phyloP scores from a whole-genome alignment of 257 asterid genomes.

The Penstemon eatonii region DNA sequence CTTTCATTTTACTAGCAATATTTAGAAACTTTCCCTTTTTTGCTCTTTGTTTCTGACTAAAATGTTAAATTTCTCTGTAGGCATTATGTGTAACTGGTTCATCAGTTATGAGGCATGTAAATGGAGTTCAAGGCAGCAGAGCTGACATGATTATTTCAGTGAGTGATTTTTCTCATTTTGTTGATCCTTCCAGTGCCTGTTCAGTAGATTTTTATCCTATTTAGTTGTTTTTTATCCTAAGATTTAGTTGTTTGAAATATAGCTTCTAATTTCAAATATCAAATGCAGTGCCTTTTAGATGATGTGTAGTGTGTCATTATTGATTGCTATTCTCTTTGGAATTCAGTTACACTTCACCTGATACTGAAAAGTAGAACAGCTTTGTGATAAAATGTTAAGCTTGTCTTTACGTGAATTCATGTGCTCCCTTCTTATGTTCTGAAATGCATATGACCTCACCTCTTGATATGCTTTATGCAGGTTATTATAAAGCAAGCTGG shows the following conservation, averaged over 20 bases:
- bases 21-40: background rate
- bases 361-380: background rate
- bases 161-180: conserved; percentile 40
- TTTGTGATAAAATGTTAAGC: too few species aligned
- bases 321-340: conserved; percentile 6
- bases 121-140: conserved; percentile 81
- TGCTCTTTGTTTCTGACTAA: background rate
- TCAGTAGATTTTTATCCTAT: conserved; percentile 21
- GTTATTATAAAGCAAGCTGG: conserved; percentile 94
- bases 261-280: conserved; percentile 2
- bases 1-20: conserved; percentile 8
- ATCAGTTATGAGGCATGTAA: conserved; percentile 59
- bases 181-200: conserved; percentile 26
- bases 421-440: too few species aligned
- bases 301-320: background rate
- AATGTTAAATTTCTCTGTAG: conserved; percentile 36
- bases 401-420: too few species aligned
- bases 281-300: conserved; percentile 9
- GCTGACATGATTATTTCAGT: conserved; percentile 95
- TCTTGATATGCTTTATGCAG: conserved; percentile 40
- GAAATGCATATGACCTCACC: conserved; percentile 25
- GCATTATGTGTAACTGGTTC: conserved; percentile 79
- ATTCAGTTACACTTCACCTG: background rate
- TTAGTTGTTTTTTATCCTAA: conserved; percentile 22
- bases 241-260: conserved; percentile 9